Evolutionary conservation across 2,329 filamentous ascomycete species (phyloP), one percentile per base, ranked within the genome.

Genomic region (Calonectria pauciramosa): DNA sequence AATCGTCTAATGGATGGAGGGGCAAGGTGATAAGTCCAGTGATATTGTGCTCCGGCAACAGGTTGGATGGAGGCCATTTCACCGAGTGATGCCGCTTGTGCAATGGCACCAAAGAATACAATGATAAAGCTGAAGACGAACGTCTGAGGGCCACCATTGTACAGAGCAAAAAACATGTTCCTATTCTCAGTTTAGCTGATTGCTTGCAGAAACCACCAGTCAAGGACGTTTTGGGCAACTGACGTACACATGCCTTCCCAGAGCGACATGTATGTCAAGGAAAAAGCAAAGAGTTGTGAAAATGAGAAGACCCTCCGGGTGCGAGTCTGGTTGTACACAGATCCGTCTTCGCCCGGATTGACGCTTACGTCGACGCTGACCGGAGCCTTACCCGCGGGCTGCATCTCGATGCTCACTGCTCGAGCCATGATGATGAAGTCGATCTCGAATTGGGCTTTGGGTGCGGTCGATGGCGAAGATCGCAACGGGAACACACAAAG

Each of bases 231-330:
- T 26, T 26, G n/a, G 54, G 4, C 7, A 14, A 78, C 78, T 41
- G 67, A 80, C 78, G 78, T 77, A 77, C 78, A 80, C 77, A 80
- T 80, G 23, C 78, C 78, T 28, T 80, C 78, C 78, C 78, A 80
- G 26, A 80, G 28, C 41, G 78, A 69, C 79, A 80, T 80, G 18
- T 80, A 80, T 0, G 79, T 80, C 38, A 80, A 60, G 0, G 79
- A 80, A 54, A 80, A 80, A 14, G 79, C 79, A 71, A 80, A 80
- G 20, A 80, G 65, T 51, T 80, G 79, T 1, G 77, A 80, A 38
- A 77, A 77, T 1, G 79, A 80, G 63, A 80, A 80, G 8, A 80
- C 79, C 5, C 77, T 78, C 0, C 77, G 76, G 16, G 79, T 80
- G 8, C 79, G 69, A 0, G 79, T 80, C n/a, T 79, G 76, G 56